Evolutionary conservation across 2,329 filamentous ascomycete genomes (phyloP).

Genomic region (Clarireedia monteithiana): DNA sequence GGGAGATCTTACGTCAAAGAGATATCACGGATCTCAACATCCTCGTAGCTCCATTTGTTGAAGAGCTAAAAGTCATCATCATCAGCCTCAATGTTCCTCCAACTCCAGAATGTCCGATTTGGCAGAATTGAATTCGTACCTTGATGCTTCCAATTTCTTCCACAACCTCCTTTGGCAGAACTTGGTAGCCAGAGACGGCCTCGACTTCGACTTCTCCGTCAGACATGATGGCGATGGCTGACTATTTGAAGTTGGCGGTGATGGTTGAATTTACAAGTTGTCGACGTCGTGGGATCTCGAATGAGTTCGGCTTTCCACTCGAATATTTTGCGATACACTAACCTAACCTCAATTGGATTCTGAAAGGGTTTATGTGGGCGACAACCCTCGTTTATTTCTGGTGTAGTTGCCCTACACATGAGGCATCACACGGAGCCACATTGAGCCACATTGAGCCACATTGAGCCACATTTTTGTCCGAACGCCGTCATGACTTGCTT

Average conservation of each 20-base stretch:
- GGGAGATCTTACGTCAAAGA: conserved; percentile 83
- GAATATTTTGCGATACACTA: conserved; percentile 6
- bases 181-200: conserved; percentile 63
- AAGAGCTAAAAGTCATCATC: conserved; percentile 47
- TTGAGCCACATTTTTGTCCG: no score
- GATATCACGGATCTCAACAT: conserved; percentile 99
- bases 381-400: conserved; percentile 10
- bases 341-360: neutral
- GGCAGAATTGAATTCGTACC: conserved; percentile 39
- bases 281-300: conserved; percentile 9
- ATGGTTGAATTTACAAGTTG: conserved; percentile 11
- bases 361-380: conserved; percentile 6
- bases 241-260: conserved; percentile 10
- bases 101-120: conserved; percentile 2
- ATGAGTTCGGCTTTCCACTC: neutral
- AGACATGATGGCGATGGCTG: conserved; percentile 55
- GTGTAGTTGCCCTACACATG: neutral
- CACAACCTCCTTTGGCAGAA: conserved; percentile 89
- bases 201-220: conserved; percentile 95
- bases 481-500: no score
- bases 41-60: conserved; percentile 97
- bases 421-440: neutral
- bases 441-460: no score
- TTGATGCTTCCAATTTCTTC: conserved; percentile 87
- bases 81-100: conserved; percentile 6